phyloP scores from a whole-genome alignment of 768 basidiomycete genomes.

The Candolleomyces aberdarensis region DNA sequence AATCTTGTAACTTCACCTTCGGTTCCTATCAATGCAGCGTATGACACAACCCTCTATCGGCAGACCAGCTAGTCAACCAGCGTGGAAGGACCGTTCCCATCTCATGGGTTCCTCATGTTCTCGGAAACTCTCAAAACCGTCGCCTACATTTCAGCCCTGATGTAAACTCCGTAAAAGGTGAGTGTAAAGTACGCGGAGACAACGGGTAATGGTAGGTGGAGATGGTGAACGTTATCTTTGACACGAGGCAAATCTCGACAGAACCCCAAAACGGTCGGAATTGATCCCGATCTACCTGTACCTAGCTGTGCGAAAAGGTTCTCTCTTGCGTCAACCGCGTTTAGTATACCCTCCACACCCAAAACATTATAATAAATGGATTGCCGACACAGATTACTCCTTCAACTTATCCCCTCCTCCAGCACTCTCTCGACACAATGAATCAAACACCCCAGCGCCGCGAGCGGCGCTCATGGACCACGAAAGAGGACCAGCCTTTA shows the following conservation, averaged over 20 bases:
- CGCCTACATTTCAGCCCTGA: neutral
- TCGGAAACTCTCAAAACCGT: neutral
- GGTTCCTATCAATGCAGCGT: too few relatives aligned
- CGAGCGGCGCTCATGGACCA: slow-evolving; percentile 52
- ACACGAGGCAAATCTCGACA: slow-evolving; percentile 19
- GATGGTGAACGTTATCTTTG: slow-evolving; percentile 18
- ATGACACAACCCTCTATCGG: too few relatives aligned
- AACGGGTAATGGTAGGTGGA: slow-evolving; percentile 26
- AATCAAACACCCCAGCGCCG: slow-evolving; percentile 23
- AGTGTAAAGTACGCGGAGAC: neutral
- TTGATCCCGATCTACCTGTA: slow-evolving; percentile 31
- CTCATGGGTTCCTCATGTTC: neutral
- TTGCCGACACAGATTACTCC: slow-evolving; percentile 20
- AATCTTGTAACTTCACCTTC: too few relatives aligned
- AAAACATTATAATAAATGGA: slow-evolving; percentile 16
- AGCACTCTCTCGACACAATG: slow-evolving; percentile 17
- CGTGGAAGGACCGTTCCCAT: too few relatives aligned
- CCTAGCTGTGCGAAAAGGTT: slow-evolving; percentile 20
- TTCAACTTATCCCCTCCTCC: slow-evolving; percentile 14
- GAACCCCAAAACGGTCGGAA: slow-evolving; percentile 9
- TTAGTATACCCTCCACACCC: neutral
- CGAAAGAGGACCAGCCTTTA: slow-evolving; percentile 50
- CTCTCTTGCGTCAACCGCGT: slow-evolving; percentile 20
- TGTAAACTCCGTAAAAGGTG: neutral
- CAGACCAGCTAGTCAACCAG: too few relatives aligned